phyloP scores from a whole-genome alignment of 2,329 filamentous ascomycete genomes.

The Diaporthe batatas region DNA sequence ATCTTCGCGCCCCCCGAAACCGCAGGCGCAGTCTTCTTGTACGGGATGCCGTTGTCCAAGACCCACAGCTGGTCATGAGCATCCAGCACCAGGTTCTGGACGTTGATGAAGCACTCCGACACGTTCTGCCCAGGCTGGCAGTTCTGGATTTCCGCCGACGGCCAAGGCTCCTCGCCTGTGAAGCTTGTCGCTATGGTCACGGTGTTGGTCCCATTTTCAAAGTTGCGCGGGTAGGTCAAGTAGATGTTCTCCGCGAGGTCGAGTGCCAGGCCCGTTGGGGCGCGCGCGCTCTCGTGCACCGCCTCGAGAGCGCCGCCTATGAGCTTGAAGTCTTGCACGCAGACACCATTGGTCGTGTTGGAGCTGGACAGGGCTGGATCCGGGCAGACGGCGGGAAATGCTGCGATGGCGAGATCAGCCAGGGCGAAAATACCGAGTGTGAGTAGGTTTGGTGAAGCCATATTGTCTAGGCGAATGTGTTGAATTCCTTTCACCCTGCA shows the following conservation, averaged over 20 bases:
- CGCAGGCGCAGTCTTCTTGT: conserved; percentile 47
- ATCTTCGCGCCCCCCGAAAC: conserved; percentile 55
- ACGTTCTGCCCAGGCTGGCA: conserved; percentile 53
- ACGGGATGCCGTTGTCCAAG: conserved; percentile 56
- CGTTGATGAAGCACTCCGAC: conserved; percentile 59
- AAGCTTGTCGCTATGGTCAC: conserved; percentile 55
- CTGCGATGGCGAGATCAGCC: not conserved
- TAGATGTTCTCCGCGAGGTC: conserved; percentile 54
- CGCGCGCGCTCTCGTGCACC: conserved; percentile 53
- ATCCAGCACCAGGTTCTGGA: conserved; percentile 59
- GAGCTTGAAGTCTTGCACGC: conserved; percentile 51
- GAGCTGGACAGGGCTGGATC: conserved; percentile 33
- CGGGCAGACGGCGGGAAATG: conserved; percentile 32
- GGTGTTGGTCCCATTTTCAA: conserved; percentile 52
- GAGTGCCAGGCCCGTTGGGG: conserved; percentile 56
- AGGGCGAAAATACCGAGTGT: not conserved
- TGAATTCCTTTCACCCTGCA: no score
- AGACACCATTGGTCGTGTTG: conserved; percentile 37
- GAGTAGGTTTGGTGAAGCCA: not conserved
- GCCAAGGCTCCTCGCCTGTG: conserved; percentile 55
- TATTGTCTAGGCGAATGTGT: not conserved
- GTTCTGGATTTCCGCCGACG: conserved; percentile 55
- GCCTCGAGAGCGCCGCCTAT: conserved; percentile 52
- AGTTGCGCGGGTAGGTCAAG: conserved; percentile 58
- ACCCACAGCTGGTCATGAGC: conserved; percentile 55